Conservation (phyloP, 768 basidiomycete genomes). For the Boletellus ananiceps region DNA sequence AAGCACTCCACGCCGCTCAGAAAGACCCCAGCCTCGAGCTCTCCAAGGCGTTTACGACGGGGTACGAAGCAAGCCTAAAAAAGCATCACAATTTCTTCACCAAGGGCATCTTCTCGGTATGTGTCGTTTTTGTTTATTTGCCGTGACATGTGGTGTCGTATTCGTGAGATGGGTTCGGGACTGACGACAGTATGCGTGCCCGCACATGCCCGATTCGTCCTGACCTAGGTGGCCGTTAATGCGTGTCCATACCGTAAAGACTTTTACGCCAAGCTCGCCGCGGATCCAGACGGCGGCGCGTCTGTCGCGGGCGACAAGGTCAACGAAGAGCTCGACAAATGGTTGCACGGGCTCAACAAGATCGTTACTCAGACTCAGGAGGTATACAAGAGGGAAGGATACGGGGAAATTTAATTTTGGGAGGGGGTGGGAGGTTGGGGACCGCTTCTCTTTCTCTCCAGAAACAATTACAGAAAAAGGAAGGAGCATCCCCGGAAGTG, state of each 20-base stretch:
- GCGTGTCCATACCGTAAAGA: constrained; percentile 57
- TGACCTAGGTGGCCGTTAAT: constrained; percentile 46
- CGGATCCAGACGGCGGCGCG: constrained; percentile 53
- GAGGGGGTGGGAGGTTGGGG: too few relatives aligned
- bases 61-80: constrained; percentile 81
- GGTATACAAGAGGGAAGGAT: constrained; percentile 53
- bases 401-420: constrained; percentile 36
- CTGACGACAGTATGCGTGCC: background rate
- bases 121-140: constrained; percentile 25
- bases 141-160: background rate
- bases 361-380: constrained; percentile 46
- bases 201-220: too few relatives aligned
- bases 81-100: constrained; percentile 79
- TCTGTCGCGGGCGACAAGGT: constrained; percentile 45
- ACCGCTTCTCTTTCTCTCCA: background rate
- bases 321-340: constrained; percentile 48
- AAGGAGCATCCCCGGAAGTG: too few relatives aligned
- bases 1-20: constrained; percentile 70
- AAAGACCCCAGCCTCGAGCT: constrained; percentile 55
- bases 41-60: constrained; percentile 64
- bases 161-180: background rate
- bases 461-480: too few relatives aligned
- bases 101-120: constrained; percentile 50
- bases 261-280: constrained; percentile 59
- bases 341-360: constrained; percentile 55